Evolutionary conservation across 345 rosid species (phyloP), one percentile per base, ranked within the genome.

Genomic region (Mercurialis annua): DNA sequence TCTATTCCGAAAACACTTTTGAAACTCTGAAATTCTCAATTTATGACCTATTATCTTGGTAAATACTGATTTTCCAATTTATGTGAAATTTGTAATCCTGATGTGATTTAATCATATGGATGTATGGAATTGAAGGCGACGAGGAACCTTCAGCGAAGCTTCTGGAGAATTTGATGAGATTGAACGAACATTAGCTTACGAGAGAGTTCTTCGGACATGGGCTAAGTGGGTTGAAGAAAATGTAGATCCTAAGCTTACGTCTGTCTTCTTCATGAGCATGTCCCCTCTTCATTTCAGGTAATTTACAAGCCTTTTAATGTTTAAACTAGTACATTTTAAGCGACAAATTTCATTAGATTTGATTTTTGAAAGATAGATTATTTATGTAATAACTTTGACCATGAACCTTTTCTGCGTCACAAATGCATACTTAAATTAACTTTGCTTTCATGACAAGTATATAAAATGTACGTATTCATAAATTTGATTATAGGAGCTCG

Each of bases 271-370:
- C 72, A 73, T 29, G 51, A 62, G 72, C 69, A 67, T 73, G 77
- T 73, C 77, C 49, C 77, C 77, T 62, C 67, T 67, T 36, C 77
- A 67, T 56, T 17, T 73, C 64, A 67, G 43, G 77, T 65, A 69
- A 75, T 53, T 43, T 63, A n/a, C 48, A 20, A 14, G n/a, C 38
- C 16, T 21, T 29, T 15, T 1, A 7, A 31, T 66, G 24, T 26
- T 5, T 23, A 23, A 21, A 23, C 26, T 2, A 56, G 8, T 30
- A 26, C 1, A 14, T 6, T 53, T 26, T 48, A 5, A 53, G 27
- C 1, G 16, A n/a, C n/a, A n/a, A n/a, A n/a, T n/a, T n/a, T n/a
- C n/a, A n/a, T n/a, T n/a, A n/a, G n/a, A n/a, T n/a, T n/a, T n/a
- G n/a, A n/a, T n/a, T n/a, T n/a, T n/a, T n/a, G n/a, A n/a, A n/a